These are phyloP conservation scores for Infundibulicybe gibba DNA, from an alignment of 768 basidiomycete genomes.

Conservation along the genomic window DNA sequence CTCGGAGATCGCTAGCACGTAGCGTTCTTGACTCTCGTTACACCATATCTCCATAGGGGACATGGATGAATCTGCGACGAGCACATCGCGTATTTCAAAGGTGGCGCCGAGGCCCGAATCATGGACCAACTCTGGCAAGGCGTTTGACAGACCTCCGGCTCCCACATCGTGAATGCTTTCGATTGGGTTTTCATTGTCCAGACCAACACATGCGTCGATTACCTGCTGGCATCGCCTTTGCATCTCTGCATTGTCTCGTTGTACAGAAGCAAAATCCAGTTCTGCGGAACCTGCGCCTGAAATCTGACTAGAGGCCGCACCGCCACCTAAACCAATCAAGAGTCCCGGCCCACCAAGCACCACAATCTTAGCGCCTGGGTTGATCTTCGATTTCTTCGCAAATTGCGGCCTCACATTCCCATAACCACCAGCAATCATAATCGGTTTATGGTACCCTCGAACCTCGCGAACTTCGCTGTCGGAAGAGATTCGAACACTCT, in stretches of 20 bases:
- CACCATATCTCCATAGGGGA: conserved; percentile 99
- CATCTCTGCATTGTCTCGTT: conserved; percentile 98
- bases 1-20: conserved; percentile 85
- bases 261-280: conserved; percentile 96
- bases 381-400: conserved; percentile 74
- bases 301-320: conserved; percentile 92
- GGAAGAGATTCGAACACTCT: conserved; percentile 56
- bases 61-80: conserved; percentile 90
- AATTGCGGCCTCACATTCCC: conserved; percentile 89
- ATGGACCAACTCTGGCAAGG: conserved; percentile 94
- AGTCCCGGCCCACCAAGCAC: conserved; percentile 95
- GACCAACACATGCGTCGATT: conserved; percentile 82
- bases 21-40: conserved; percentile 97
- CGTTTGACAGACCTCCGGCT: conserved; percentile 95
- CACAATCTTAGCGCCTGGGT: conserved; percentile 80
- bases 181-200: conserved; percentile 65
- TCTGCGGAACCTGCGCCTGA: conserved; percentile 89
- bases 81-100: conserved; percentile 92
- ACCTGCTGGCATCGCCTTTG: conserved; percentile 96
- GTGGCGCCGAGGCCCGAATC: conserved; percentile 88
- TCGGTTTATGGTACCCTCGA: conserved; percentile 98
- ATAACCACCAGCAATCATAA: conserved; percentile 98
- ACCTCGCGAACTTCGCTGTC: conserved; percentile 54
- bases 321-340: conserved; percentile 95
- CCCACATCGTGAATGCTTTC: conserved; percentile 98